A percentile compares a stretch with the other conserved stretches of the same genome.
Evolutionary conservation across 495 filamentous ascomycete species (phyloP).

Genomic region (Aspergillus haitiensis): DNA sequence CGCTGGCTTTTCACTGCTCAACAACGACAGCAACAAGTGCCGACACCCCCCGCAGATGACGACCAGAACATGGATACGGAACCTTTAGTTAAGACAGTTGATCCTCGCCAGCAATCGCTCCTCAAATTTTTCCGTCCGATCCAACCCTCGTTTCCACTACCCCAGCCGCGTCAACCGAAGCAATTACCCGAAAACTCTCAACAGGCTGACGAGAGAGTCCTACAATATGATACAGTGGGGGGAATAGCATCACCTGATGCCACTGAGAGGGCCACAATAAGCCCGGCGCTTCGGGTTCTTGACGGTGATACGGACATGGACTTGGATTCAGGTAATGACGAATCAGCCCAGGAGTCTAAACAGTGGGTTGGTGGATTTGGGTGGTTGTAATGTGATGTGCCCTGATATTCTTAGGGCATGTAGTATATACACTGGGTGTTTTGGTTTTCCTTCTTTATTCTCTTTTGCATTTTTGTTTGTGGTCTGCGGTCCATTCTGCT

Average conservation of each 20-base stretch:
- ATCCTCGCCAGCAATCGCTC: constrained; percentile 48
- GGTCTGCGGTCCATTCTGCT: no score
- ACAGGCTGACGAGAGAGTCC: constrained; percentile 18
- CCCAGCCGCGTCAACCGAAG: constrained; percentile 6
- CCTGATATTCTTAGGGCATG: background rate
- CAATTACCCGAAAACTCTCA: constrained; percentile 24
- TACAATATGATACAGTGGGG: constrained; percentile 26
- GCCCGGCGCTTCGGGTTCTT: constrained; percentile 28
- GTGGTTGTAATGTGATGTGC: constrained; percentile 29
- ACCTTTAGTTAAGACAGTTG: constrained; percentile 31
- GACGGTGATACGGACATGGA: constrained; percentile 52
- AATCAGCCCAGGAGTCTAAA: constrained; percentile 21
- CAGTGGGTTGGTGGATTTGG: constrained; percentile 19
- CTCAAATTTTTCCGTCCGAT: constrained; percentile 46
- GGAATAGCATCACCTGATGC: constrained; percentile 22
- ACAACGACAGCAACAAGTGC: constrained; percentile 31
- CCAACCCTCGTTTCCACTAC: constrained; percentile 22
- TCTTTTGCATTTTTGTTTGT: no score
- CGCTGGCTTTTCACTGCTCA: constrained; percentile 48
- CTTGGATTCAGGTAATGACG: constrained; percentile 32
- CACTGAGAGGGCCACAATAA: constrained; percentile 28
- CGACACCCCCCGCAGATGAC: constrained; percentile 20
- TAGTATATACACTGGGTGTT: background rate
- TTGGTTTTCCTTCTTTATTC: no score
- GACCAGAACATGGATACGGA: constrained; percentile 35